phyloP scores from a whole-genome alignment of 257 asterid species.

The Salvia miltiorrhiza region DNA sequence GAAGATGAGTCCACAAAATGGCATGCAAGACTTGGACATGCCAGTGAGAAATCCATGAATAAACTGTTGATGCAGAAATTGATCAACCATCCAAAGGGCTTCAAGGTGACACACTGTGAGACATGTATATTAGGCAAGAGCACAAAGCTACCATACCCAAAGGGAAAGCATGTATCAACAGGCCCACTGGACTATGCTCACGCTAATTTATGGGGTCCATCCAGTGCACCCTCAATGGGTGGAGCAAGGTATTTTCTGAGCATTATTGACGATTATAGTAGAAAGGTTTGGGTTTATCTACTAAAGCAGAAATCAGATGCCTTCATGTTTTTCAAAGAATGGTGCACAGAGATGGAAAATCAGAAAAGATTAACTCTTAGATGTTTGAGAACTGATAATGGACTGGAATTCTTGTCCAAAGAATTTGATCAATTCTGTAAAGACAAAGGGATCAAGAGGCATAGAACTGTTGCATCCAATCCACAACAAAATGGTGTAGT shows the following conservation, averaged over 20 bases:
- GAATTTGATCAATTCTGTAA: too few relatives aligned
- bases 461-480: too few relatives aligned
- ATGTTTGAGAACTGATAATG: too few relatives aligned
- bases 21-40: not conserved
- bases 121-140: not conserved
- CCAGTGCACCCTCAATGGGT: not conserved
- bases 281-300: too few relatives aligned
- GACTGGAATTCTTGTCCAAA: too few relatives aligned
- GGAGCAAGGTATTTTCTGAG: not conserved
- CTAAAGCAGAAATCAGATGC: not conserved
- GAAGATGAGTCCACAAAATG: not conserved
- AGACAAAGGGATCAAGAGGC: too few relatives aligned
- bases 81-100: fast-evolving
- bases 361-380: too few relatives aligned
- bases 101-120: not conserved
- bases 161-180: not conserved
- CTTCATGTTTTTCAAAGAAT: too few relatives aligned
- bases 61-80: too few relatives aligned
- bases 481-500: too few relatives aligned
- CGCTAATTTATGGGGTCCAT: not conserved
- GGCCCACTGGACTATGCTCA: not conserved
- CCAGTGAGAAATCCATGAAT: not conserved
- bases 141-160: not conserved
- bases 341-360: not conserved
- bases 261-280: not conserved